A percentile compares a stretch with the other conserved stretches of the same genome.
phyloP scores from a whole-genome alignment of 1,139 yeast species.

The Pichia inconspicua region DNA sequence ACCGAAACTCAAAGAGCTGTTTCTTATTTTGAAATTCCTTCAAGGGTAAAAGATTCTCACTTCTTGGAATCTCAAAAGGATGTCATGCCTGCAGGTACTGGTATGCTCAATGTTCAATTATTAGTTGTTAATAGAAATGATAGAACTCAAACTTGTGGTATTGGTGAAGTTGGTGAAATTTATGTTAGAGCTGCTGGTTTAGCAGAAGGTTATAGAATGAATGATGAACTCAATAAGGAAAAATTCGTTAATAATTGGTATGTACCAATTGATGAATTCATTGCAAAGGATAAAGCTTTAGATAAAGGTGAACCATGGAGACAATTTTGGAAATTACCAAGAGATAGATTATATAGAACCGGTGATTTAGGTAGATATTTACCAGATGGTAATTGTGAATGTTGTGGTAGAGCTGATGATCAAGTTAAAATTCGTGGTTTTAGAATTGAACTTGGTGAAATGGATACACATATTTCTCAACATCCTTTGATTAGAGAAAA shows the following conservation, averaged over 20 bases:
- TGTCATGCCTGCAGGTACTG: slow-evolving; percentile 96
- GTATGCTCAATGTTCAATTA: slow-evolving; percentile 92
- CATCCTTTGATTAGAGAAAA: slow-evolving; percentile 89
- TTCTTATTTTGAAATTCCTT: slow-evolving; percentile 81
- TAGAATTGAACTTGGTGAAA: slow-evolving; percentile 96
- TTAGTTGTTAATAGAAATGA: slow-evolving; percentile 89
- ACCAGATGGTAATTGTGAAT: slow-evolving; percentile 96
- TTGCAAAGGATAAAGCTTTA: slow-evolving; percentile 39
- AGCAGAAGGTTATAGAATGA: slow-evolving; percentile 90
- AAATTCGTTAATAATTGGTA: slow-evolving; percentile 92
- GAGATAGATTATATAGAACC: slow-evolving; percentile 92
- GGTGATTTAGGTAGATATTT: slow-evolving; percentile 96
- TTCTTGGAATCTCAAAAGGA: slow-evolving; percentile 84
- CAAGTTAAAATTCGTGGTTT: slow-evolving; percentile 98
- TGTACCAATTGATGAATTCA: slow-evolving; percentile 55
- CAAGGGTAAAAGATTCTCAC: slow-evolving; percentile 58
- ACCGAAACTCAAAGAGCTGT: slow-evolving; percentile 99
- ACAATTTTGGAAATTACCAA: slow-evolving; percentile 80
- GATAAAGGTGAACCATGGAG: slow-evolving; percentile 58
- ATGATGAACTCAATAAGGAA: slow-evolving; percentile 80
- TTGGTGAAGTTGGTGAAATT: slow-evolving; percentile 97
- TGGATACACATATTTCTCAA: slow-evolving; percentile 92
- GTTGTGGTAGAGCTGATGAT: slow-evolving; percentile 98
- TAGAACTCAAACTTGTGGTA: slow-evolving; percentile 85
- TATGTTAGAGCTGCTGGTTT: slow-evolving; percentile 97